These are phyloP conservation scores for Didymella arachidicola DNA, from an alignment of 2,329 filamentous ascomycete genomes.

Conservation along the genomic window DNA sequence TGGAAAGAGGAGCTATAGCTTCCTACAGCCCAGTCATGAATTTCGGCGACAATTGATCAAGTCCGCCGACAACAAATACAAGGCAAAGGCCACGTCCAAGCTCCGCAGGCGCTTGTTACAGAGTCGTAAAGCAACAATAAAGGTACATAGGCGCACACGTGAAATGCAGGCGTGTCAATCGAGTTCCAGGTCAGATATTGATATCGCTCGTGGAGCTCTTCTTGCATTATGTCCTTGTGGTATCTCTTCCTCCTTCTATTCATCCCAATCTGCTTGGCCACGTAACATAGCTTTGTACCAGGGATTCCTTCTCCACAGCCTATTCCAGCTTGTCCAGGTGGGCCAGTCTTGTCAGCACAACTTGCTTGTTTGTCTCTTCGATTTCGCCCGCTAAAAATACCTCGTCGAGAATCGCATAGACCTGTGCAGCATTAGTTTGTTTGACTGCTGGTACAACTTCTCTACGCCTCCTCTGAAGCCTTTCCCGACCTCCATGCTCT, in stretches of 20 bases:
- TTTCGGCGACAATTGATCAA: background rate
- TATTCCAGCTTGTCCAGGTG: slow-evolving; percentile 96
- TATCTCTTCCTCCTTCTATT: background rate
- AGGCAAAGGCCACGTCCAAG: no score
- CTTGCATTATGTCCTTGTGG: background rate
- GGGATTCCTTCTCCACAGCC: background rate
- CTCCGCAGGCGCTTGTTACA: background rate
- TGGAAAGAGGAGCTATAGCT: background rate
- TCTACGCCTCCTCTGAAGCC: background rate
- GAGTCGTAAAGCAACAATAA: background rate
- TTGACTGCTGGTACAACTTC: background rate
- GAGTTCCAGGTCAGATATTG: slow-evolving; percentile 9
- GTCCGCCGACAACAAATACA: no score
- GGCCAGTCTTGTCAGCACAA: slow-evolving; percentile 90
- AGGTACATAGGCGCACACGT: slow-evolving; percentile 23
- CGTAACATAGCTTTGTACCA: background rate
- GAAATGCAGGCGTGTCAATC: slow-evolving; percentile 23
- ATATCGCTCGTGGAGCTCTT: background rate
- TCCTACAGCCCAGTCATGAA: background rate
- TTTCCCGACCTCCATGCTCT: background rate
- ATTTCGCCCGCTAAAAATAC: slow-evolving; percentile 98
- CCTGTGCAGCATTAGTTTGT: slow-evolving; percentile 55
- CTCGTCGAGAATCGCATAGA: slow-evolving; percentile 98
- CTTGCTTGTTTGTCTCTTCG: slow-evolving; percentile 98
- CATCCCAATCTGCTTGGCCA: background rate